Evolutionary conservation across 2,329 filamentous ascomycete genomes (phyloP).

Genomic region (Penicillium nordicum): DNA sequence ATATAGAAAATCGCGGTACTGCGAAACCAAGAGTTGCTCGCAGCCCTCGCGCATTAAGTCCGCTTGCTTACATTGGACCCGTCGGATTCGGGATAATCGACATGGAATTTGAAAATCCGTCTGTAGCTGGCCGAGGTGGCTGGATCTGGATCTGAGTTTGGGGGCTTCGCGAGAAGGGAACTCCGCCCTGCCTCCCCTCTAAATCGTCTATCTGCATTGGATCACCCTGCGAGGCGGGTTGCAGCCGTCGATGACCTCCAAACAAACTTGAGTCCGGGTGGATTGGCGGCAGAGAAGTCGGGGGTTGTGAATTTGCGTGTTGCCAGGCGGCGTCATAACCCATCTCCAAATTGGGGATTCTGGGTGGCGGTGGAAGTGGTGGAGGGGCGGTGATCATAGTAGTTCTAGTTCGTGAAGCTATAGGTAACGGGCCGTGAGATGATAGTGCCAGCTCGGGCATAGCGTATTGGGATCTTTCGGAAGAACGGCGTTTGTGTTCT

Average conservation of each 20-base stretch:
- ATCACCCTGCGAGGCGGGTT: slow-evolving; percentile 32
- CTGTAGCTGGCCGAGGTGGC: slow-evolving; percentile 31
- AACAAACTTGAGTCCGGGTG: slow-evolving; percentile 51
- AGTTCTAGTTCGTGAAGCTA: slow-evolving; percentile 56
- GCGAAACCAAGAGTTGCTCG: neutral
- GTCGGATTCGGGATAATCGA: slow-evolving; percentile 26
- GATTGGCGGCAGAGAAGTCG: slow-evolving; percentile 48
- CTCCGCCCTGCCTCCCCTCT: slow-evolving; percentile 31
- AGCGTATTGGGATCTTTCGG: slow-evolving; percentile 38
- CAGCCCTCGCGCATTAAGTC: slow-evolving; percentile 2
- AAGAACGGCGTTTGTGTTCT: slow-evolving; percentile 32
- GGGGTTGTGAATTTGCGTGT: slow-evolving; percentile 56
- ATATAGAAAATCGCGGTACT: neutral
- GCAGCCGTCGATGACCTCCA: slow-evolving; percentile 43
- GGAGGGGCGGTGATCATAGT: slow-evolving; percentile 51
- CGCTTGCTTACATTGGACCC: slow-evolving; percentile 37
- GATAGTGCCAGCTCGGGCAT: slow-evolving; percentile 42
- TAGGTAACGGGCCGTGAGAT: slow-evolving; percentile 58
- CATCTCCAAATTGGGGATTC: slow-evolving; percentile 54
- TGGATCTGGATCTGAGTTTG: slow-evolving; percentile 37
- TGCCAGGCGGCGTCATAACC: slow-evolving; percentile 62
- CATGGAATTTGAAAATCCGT: slow-evolving; percentile 35
- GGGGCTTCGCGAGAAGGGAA: slow-evolving; percentile 30
- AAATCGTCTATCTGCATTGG: slow-evolving; percentile 38
- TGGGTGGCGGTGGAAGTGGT: slow-evolving; percentile 63